phyloP scores from a whole-genome alignment of 306 rosid genomes.

The Malus asiatica region DNA sequence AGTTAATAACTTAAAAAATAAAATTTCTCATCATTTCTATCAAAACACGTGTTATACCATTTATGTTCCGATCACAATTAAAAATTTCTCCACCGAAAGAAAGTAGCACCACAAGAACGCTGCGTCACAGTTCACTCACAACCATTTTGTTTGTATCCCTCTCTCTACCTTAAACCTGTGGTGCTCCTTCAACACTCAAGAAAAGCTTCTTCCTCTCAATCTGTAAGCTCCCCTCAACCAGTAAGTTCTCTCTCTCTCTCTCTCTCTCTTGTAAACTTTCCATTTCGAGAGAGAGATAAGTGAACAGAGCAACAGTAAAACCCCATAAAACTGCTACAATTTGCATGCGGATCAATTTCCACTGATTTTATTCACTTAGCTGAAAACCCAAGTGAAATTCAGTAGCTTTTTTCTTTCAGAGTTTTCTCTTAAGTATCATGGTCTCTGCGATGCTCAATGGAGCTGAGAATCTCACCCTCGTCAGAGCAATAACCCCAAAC shows the following conservation, averaged over 20 bases:
- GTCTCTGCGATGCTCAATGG: constrained; percentile 66
- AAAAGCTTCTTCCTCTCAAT: neutral
- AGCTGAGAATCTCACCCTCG: constrained; percentile 48
- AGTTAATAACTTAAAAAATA: no score
- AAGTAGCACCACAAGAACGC: neutral
- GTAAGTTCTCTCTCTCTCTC: neutral
- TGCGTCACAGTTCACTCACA: neutral
- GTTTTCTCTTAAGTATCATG: constrained; percentile 28
- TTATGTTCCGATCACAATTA: no score
- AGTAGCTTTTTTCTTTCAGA: constrained; percentile 8
- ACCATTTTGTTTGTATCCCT: neutral
- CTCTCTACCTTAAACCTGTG: neutral
- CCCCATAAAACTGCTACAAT: neutral
- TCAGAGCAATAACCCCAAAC: constrained; percentile 36
- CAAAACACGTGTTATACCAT: no score
- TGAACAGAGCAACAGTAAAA: neutral
- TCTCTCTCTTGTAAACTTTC: neutral
- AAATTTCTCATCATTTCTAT: no score
- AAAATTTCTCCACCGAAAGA: no score
- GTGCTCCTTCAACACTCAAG: neutral
- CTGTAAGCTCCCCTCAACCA: neutral
- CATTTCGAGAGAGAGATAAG: neutral
- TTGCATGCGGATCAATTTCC: neutral
- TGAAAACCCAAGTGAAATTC: neutral
- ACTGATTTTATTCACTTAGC: neutral